These are phyloP conservation scores for Collybiopsis luxurians DNA, from an alignment of 768 basidiomycete genomes.

Conservation along the genomic window DNA sequence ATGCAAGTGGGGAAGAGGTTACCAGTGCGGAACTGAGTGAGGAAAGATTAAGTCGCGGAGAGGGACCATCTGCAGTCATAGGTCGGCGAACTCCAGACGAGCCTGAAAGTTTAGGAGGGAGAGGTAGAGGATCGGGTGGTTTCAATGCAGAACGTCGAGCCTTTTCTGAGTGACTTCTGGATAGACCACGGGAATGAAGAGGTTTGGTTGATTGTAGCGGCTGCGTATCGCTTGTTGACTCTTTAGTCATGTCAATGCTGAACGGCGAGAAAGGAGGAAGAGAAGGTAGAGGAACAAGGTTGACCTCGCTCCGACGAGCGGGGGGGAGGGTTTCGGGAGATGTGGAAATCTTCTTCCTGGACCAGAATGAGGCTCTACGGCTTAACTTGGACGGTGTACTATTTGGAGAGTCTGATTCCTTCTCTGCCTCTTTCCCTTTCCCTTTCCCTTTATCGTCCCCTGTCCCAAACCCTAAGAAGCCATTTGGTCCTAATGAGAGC, in stretches of 20 bases:
- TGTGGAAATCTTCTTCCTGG: conserved; percentile 39
- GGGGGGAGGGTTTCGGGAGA: conserved; percentile 10
- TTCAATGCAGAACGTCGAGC: conserved; percentile 2
- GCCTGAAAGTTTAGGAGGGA: neutral
- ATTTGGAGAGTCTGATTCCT: conserved; percentile 16
- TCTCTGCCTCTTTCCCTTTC: conserved; percentile 40
- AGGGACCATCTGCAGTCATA: conserved; percentile 8
- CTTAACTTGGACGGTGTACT: conserved; percentile 38
- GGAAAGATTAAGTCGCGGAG: neutral
- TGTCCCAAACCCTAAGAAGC: conserved; percentile 32
- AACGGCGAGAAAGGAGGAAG: conserved; percentile 44
- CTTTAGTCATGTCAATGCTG: conserved; percentile 27
- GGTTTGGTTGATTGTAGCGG: conserved; percentile 10
- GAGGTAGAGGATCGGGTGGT: neutral
- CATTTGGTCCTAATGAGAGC: conserved; percentile 52
- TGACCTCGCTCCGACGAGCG: conserved; percentile 1
- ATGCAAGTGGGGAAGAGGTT: conserved; percentile 9
- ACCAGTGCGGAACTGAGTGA: neutral
- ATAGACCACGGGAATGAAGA: conserved; percentile 28
- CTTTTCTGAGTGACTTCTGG: conserved; percentile 43
- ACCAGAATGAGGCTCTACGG: conserved; percentile 70
- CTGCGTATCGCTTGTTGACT: conserved; percentile 10
- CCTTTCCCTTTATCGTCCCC: conserved; percentile 46
- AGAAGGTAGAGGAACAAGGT: conserved; percentile 32
- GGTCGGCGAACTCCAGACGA: conserved; percentile 1